phyloP scores from a whole-genome alignment of 2,329 filamentous ascomycete genomes.

The Trichoderma lentiforme region DNA sequence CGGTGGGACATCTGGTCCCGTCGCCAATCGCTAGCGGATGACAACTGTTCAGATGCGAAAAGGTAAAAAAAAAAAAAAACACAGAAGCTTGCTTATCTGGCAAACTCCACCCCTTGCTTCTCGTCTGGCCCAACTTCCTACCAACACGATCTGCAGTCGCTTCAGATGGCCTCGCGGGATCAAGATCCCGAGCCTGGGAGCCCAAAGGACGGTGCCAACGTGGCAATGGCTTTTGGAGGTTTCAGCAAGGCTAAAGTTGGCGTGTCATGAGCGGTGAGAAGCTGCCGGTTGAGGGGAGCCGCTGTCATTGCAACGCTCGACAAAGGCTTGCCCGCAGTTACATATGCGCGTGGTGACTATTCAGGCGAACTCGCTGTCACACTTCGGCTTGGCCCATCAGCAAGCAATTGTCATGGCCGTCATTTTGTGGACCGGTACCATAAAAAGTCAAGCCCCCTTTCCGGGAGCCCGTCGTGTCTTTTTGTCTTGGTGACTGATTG shows the following conservation, averaged over 20 bases:
- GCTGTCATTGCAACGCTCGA: slow-evolving; percentile 4
- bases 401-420: slow-evolving; percentile 2
- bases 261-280: slow-evolving; percentile 16
- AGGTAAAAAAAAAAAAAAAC: not conserved
- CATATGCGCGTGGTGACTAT: slow-evolving; percentile 15
- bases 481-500: not conserved
- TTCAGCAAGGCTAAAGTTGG: slow-evolving; percentile 2
- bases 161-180: not conserved
- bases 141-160: slow-evolving; percentile 12
- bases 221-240: slow-evolving; percentile 4
- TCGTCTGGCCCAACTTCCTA: not conserved
- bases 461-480: not conserved
- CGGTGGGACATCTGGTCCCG: not conserved
- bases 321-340: slow-evolving; percentile 10
- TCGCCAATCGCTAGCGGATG: not conserved
- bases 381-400: slow-evolving; percentile 14
- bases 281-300: slow-evolving; percentile 1
- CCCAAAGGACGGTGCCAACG: slow-evolving; percentile 12
- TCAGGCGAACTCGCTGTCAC: slow-evolving; percentile 14
- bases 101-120: slow-evolving; percentile 7
- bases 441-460: slow-evolving; percentile 2
- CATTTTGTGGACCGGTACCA: slow-evolving; percentile 15
- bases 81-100: slow-evolving; percentile 4
- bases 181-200: not conserved
- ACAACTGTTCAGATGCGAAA: not conserved